phyloP scores from a whole-genome alignment of 129 eudicot genomes.

The Chrysanthemum seticuspe region DNA sequence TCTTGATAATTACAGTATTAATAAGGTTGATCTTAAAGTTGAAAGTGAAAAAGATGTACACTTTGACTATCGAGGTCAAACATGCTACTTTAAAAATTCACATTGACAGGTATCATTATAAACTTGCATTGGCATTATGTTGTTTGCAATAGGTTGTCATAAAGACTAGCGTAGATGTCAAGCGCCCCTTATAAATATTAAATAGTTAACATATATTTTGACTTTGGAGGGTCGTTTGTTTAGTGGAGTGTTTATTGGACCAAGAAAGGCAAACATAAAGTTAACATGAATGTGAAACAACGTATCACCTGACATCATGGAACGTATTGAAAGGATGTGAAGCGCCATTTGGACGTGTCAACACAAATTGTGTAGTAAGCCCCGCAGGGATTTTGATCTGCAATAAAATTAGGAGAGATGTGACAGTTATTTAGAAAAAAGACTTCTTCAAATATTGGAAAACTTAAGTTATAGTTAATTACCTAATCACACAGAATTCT shows the following conservation, averaged over 20 bases:
- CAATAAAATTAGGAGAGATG: conserved; percentile 16
- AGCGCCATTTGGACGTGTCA: conserved; percentile 70
- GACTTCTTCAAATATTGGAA: too few relatives aligned
- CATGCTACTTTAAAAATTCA: neutral
- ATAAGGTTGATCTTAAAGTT: neutral
- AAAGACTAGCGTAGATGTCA: neutral
- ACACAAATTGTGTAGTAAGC: conserved; percentile 68
- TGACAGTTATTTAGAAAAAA: neutral
- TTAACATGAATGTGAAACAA: conserved; percentile 13
- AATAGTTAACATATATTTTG: neutral
- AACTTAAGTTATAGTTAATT: too few relatives aligned
- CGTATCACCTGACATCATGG: conserved; percentile 67
- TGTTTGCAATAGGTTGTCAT: too few relatives aligned
- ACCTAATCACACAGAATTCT: too few relatives aligned
- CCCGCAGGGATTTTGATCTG: conserved; percentile 91
- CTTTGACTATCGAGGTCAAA: conserved; percentile 19
- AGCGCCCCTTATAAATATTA: neutral
- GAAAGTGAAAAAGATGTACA: neutral
- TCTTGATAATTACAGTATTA: neutral
- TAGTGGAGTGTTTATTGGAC: conserved; percentile 7
- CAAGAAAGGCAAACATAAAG: conserved; percentile 5
- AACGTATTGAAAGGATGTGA: conserved; percentile 66
- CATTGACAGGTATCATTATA: neutral
- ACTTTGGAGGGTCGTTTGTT: neutral
- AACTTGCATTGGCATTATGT: conserved; percentile 8